Conservation (phyloP, 1,139 yeast species). For the Taphrina populina region DNA sequence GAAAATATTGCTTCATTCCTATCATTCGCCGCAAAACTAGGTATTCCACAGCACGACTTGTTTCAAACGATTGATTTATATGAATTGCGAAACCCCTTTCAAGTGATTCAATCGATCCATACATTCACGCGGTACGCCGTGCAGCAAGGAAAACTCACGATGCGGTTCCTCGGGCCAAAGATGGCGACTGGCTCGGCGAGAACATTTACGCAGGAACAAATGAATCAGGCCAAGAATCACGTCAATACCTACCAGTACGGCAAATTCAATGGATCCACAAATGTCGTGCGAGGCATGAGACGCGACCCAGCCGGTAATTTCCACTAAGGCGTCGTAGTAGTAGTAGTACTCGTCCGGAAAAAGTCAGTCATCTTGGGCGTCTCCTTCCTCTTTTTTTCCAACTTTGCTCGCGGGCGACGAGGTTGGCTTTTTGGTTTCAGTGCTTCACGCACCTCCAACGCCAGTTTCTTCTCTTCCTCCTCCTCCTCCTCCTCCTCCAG, state of each 20-base stretch:
- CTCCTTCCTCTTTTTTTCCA: constrained; percentile 19
- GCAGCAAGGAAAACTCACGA: constrained; percentile 52
- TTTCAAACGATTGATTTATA: constrained; percentile 79
- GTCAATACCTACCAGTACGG: constrained; percentile 65
- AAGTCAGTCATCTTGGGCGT: constrained; percentile 26
- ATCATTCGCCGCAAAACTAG: constrained; percentile 57
- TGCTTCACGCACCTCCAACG: too few relatives aligned
- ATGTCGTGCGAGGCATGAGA: constrained; percentile 17
- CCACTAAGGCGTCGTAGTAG: too few relatives aligned
- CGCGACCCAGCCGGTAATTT: constrained; percentile 35
- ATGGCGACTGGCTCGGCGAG: constrained; percentile 43
- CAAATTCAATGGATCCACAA: constrained; percentile 13
- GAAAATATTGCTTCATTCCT: constrained; percentile 78
- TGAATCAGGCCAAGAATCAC: constrained; percentile 48
- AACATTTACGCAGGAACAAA: constrained; percentile 37
- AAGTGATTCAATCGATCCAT: constrained; percentile 68
- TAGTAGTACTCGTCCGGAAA: too few relatives aligned
- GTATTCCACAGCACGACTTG: constrained; percentile 79
- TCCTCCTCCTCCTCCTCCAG: background rate
- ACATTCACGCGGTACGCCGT: constrained; percentile 67
- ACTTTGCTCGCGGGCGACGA: constrained; percentile 11
- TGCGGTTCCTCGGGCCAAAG: constrained; percentile 52
- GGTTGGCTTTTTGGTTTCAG: constrained; percentile 14
- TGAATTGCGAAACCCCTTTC: constrained; percentile 73
- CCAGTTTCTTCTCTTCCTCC: background rate